Conservation (phyloP, 495 filamentous ascomycete genomes). For the Jackrogersella minutella region DNA sequence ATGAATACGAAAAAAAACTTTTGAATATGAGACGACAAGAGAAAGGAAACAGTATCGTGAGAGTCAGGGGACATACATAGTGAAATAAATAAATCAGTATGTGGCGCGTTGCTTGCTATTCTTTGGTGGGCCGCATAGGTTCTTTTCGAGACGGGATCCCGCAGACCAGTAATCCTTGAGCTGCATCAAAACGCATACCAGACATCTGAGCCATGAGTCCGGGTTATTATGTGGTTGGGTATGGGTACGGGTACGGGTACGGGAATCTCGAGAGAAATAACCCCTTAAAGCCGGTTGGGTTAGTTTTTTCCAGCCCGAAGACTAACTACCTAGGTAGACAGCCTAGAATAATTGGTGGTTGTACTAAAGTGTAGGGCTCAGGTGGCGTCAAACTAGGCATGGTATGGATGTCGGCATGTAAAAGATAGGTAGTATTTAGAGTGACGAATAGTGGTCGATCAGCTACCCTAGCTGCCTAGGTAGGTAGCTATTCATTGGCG, state of each 20-base stretch:
- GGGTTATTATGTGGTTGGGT: background rate
- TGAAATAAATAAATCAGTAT: conserved; percentile 22
- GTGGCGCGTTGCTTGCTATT: background rate
- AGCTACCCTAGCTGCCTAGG: conserved; percentile 25
- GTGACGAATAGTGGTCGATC: conserved; percentile 4
- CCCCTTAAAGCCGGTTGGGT: conserved; percentile 2
- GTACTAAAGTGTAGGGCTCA: too few species aligned
- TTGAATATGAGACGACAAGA: background rate
- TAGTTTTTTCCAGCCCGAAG: background rate
- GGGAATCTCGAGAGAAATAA: background rate
- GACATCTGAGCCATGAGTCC: background rate
- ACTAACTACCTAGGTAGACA: background rate
- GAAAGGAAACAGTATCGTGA: background rate
- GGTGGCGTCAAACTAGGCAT: conserved; percentile 10
- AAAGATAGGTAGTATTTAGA: background rate
- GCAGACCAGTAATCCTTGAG: conserved; percentile 20
- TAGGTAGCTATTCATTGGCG: too few species aligned
- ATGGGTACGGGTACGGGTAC: too few species aligned
- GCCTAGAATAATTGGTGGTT: too few species aligned
- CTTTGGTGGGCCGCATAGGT: conserved; percentile 26
- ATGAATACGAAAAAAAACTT: conserved; percentile 3
- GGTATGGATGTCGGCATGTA: background rate
- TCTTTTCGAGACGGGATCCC: conserved; percentile 29
- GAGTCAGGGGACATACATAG: conserved; percentile 1
- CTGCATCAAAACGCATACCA: conserved; percentile 1